Evolutionary conservation across 768 basidiomycete species (phyloP), one percentile per base, ranked within the genome.

Genomic region (Suillus lakei): DNA sequence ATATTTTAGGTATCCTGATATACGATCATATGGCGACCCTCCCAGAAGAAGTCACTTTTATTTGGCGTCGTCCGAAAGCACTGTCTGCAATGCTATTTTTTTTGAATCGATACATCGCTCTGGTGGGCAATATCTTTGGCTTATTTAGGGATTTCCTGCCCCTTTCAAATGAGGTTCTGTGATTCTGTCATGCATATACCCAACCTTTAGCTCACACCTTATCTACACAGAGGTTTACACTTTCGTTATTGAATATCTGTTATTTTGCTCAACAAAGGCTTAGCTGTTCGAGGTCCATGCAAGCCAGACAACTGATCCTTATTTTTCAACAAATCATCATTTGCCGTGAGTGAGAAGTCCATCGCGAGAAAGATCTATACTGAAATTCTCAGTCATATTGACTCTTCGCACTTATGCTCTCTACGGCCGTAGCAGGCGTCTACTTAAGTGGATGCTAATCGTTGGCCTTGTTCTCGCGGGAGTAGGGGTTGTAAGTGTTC

Each of bases 371-470:
- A 50, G 21, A 39, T 28, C n/a, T n/a, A 39, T 30, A 12, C 12
- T 9, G 15, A 28, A 21, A 0, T 30, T 62, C 16, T 15, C 6
- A 85, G 83, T 78, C 62, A 78, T 82, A 34, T 76, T 86, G 32
- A 79, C 79, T 13, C 71, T 85, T 51, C 82, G 86, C 46, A 83
- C 83, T 51, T 83, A 81, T 64, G 86, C 87, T 4, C 71, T 88
- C 21, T 87, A 85, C 64, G 74, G 77, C 16, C 70, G 81, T 32
- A 81, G 80, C 23, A 66, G 74, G 43, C 75, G 77, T 23, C 71
- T 86, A 44, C 65, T 82, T 21, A 63, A 69, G 4, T 75, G 71
- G 41, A 71, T 86, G 72, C 18, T 82, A 2, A 69, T 71, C 13
- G 73, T 75, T 26, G 80, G 74, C 2, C 63, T 71, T 0, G 60